Evolutionary conservation across 108 stramenopile species (phyloP), one percentile per base, ranked within the genome.

Genomic region (Nitzschia putrida): DNA sequence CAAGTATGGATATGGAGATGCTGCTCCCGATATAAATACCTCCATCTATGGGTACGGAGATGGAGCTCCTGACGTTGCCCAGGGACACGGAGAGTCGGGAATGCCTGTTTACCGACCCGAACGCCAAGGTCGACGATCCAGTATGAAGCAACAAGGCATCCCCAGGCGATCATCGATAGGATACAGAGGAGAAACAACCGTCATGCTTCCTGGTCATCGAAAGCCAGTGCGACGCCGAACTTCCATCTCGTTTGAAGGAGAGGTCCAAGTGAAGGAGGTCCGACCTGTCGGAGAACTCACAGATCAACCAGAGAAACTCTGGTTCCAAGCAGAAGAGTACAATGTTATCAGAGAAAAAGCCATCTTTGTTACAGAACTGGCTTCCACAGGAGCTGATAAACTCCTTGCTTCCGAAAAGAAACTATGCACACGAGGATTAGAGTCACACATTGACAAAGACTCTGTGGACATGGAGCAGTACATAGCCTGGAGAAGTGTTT

Each of bases 241-340:
- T 24, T 71, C 69, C 23, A 71, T 71, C 8, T 52, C 20, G 9
- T 71, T 71, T 25, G 66, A 38, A 14, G 52, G 16, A 23, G 8
- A 59, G 9, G 40, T 18, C 11, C 43, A 59, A 37, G 47, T 71
- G 2, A 52, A 39, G 29, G 69, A 71, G 20, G 47, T 71, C 23
- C 22, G 29, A 25, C 58, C 69, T 16, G 45, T 53, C 49, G 29
- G 9, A 25, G 44, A 59, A 10, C 20, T 71, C 14, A 52, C 47
- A 21, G 54, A 49, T n/a, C 16, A 60, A 16, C 57, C 57, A 51
- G 34, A 71, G 24, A 41, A 60, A n/a, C 44, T 71, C 7, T 71
- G 69, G 69, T 71, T 71, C 29, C 59, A 59, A 40, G n/a, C 44
- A 14, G 58, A 71, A 21, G 69, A 71, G 42, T 61, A 39, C 45